phyloP scores from a whole-genome alignment of 2,329 filamentous ascomycete species.

The Pseudopyrenochaeta lycopersici region DNA sequence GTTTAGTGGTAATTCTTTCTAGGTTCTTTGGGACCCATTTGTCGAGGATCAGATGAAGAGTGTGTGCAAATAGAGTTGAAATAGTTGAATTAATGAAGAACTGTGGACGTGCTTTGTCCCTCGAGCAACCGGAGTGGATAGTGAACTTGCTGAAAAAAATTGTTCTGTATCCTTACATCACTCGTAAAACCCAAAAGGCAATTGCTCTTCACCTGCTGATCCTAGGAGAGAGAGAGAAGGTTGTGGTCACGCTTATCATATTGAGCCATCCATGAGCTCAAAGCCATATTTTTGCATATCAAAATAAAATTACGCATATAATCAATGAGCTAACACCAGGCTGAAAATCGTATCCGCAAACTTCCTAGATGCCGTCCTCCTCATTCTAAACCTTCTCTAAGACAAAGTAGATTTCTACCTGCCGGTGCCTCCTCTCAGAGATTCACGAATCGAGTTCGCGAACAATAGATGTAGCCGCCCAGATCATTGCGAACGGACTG shows the following conservation, averaged over 20 bases:
- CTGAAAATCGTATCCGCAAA: no score
- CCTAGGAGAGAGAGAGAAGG: neutral
- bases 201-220: no score
- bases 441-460: no score
- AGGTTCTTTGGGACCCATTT: conserved; percentile 28
- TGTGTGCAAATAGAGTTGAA: conserved; percentile 39
- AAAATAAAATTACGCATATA: no score
- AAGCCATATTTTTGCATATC: neutral
- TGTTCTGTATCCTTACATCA: neutral
- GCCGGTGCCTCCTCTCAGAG: no score
- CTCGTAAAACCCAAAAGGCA: no score
- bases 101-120: conserved; percentile 27
- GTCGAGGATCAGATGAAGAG: conserved; percentile 35
- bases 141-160: conserved; percentile 24
- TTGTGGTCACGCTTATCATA: conserved; percentile 23
- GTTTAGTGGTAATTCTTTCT: neutral
- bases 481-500: no score
- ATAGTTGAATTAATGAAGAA: conserved; percentile 34
- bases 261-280: neutral
- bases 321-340: no score
- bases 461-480: no score
- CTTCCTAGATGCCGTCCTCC: no score
- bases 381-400: no score
- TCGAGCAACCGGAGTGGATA: conserved; percentile 28
- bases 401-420: no score